Base-by-base conservation (phyloP, 495 filamentous ascomycete genomes). In the Penicillium cosmopolitanum region DNA sequence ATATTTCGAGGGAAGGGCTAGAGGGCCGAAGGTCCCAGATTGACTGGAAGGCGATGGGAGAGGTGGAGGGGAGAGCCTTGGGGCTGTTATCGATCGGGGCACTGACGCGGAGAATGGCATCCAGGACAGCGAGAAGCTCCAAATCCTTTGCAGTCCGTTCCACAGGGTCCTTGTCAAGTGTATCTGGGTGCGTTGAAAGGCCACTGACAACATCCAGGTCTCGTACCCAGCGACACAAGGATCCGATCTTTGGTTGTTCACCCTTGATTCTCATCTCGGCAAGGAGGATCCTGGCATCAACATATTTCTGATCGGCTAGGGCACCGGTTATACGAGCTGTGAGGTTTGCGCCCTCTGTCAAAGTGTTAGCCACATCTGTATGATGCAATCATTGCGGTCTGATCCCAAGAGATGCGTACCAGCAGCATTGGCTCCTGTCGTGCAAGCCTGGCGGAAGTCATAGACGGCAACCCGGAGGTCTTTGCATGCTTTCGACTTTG, bases 201-300 rank as follows among this genome's bases (percentile, higher is more conserved):
- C 73, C 73, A 50, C 73, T 76, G 42, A 76, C 73, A 16, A 76
- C 73, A 33, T 76, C 73, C 42, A 76, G 53, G 52, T 76, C 73
- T 53, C 73, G 70, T 3, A 75, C 73, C 73, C 73, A 76, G 47
- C 73, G 73, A 64, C 73, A 76, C 48, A 76, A 62, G 5, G 73
- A 72, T 55, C 73, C 73, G 35, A 76, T 76, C 56, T 74, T 73
- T 18, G 73, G 73, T 51, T 74, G 66, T 59, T 76, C 70, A 0
- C 67, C 56, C 16, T 70, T 28, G n/a, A 76, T 70, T 15, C 72
- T 63, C 73, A 76, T 73, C 59, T 76, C 73, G 0, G 73, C 70
- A 2, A 76, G 73, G 15, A 76, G 47, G 35, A 76, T 60, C 33
- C 56, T 74, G 50, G 73, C 73, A 28, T 76, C 73, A 8, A 67